Percentiles rank a stretch among this genome's conserved stretches.
Evolutionary conservation across 495 filamentous ascomycete genomes (phyloP).

Genomic region (Parachaetomium inaequale): DNA sequence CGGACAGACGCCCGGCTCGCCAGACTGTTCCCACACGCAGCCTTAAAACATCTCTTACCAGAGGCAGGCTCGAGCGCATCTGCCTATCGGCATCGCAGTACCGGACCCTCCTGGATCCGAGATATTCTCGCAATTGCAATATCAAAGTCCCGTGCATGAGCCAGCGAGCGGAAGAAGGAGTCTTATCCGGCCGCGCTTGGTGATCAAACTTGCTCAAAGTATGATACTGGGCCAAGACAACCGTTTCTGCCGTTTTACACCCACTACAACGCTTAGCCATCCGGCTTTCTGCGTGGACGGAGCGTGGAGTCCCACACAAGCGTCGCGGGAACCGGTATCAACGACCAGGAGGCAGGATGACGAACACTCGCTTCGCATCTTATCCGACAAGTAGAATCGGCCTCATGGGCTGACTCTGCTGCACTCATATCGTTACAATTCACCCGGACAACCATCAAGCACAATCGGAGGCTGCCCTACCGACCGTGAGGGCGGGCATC

Average conservation of each 20-base stretch:
- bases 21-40: not conserved
- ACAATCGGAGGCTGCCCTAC: too few relatives aligned
- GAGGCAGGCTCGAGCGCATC: not conserved
- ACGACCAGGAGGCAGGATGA: too few relatives aligned
- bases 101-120: not conserved
- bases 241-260: not conserved
- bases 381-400: too few relatives aligned
- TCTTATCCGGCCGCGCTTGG: not conserved
- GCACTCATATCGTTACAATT: too few relatives aligned
- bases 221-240: not conserved
- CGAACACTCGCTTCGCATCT: too few relatives aligned
- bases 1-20: not conserved
- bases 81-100: not conserved
- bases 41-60: not conserved
- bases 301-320: too few relatives aligned
- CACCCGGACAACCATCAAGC: too few relatives aligned
- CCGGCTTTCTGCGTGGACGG: too few relatives aligned
- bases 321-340: too few relatives aligned
- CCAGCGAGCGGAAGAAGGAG: not conserved
- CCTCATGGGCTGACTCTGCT: too few relatives aligned
- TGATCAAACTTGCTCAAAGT: not conserved
- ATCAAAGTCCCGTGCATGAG: slow-evolving; percentile 6
- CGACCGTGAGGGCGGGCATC: too few relatives aligned
- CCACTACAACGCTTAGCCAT: not conserved
- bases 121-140: not conserved